Conservation (phyloP, 305 asterid genomes). For the Fraxinus sp. region DNA sequence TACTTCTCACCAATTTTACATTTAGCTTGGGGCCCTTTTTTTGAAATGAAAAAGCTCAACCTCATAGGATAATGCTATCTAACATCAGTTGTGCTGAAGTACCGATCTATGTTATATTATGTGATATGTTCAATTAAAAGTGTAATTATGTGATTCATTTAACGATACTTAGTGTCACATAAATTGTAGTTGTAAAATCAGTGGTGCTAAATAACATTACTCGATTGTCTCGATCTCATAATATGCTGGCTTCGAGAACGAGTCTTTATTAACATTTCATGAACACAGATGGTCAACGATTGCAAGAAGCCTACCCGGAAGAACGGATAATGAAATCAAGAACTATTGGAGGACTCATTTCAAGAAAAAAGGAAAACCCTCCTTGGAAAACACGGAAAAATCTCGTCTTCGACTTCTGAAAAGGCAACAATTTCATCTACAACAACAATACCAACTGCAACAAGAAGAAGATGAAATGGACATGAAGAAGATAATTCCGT, state of each 20-base stretch:
- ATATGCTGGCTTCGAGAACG: not conserved
- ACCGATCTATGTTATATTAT: no score
- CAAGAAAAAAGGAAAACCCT: constrained; percentile 52
- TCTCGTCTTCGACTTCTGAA: constrained; percentile 45
- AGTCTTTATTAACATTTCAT: not conserved
- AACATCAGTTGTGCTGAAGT: no score
- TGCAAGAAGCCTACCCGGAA: constrained; percentile 77
- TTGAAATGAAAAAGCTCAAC: not conserved
- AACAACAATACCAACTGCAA: constrained; percentile 34
- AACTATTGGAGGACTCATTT: constrained; percentile 90
- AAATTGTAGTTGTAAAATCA: no score
- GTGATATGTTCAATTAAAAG: no score
- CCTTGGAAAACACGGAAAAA: constrained; percentile 38
- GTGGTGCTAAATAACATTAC: no score
- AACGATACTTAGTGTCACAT: no score
- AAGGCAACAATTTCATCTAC: constrained; percentile 63
- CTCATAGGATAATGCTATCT: no score
- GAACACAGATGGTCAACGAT: constrained; percentile 73
- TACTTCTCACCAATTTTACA: not conserved
- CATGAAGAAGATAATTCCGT: constrained; percentile 41
- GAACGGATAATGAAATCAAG: constrained; percentile 81
- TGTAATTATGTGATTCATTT: no score
- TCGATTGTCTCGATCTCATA: not conserved
- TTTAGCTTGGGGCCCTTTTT: not conserved
- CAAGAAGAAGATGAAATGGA: constrained; percentile 40